phyloP scores from a whole-genome alignment of 441 rosid species.

The Adansonia grandidieri region DNA sequence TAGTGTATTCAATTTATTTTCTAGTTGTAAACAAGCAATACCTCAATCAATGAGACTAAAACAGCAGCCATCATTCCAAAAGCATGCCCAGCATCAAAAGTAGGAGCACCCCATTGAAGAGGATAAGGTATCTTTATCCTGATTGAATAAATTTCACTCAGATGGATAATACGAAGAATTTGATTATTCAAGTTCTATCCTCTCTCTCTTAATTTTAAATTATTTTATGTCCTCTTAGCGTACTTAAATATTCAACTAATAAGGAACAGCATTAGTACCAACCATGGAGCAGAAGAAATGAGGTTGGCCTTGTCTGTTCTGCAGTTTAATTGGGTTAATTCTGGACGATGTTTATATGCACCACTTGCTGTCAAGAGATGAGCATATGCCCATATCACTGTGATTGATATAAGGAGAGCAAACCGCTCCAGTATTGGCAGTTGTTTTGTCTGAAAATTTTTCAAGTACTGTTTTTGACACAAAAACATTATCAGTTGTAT shows the following conservation, averaged over 20 bases:
- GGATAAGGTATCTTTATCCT: constrained; percentile 99
- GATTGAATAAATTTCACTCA: constrained; percentile 21
- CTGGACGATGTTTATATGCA: constrained; percentile 88
- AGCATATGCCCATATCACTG: constrained; percentile 94
- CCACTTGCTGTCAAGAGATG: constrained; percentile 98
- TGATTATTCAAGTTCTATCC: not conserved
- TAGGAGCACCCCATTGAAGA: constrained; percentile 99
- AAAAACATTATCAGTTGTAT: constrained; percentile 3
- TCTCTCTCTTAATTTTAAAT: not conserved
- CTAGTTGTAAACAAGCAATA: constrained; percentile 31
- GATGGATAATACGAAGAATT: constrained; percentile 2
- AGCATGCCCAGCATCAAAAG: constrained; percentile 96
- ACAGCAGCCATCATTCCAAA: constrained; percentile 99
- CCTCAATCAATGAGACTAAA: constrained; percentile 93
- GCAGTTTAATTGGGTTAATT: constrained; percentile 78
- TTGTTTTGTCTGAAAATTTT: constrained; percentile 67
- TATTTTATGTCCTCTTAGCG: not conserved
- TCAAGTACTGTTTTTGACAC: constrained; percentile 65
- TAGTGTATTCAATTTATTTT: constrained; percentile 10
- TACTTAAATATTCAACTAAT: not conserved
- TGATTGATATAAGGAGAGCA: constrained; percentile 77
- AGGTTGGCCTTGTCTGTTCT: constrained; percentile 97
- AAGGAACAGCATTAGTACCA: constrained; percentile 32
- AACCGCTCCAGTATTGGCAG: constrained; percentile 88
- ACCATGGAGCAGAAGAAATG: constrained; percentile 99